phyloP scores from a whole-genome alignment of 116 monocot species.

The Phalaenopsis hybrid region DNA sequence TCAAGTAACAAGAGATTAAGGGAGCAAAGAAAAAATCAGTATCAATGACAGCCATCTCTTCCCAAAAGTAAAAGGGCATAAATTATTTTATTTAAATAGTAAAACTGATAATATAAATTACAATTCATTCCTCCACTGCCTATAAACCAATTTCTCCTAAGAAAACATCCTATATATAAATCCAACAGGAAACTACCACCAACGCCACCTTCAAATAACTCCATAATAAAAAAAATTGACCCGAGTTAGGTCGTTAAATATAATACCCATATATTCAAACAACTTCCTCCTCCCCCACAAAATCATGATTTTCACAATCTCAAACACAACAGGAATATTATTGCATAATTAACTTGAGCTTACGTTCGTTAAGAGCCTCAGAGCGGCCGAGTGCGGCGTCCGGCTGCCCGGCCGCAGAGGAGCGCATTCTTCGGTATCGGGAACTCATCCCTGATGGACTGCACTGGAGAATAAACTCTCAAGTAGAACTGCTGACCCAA shows the following conservation, averaged over 20 bases:
- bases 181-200: not conserved
- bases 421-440: slow-evolving; percentile 61
- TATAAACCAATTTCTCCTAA: not conserved
- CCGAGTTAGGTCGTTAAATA: slow-evolving; percentile 3
- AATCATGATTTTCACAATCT: not conserved
- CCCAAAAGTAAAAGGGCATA: not conserved
- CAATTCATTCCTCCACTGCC: not conserved
- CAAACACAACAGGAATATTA: not conserved
- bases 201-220: not conserved
- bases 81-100: not conserved
- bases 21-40: no score
- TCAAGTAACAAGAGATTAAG: no score
- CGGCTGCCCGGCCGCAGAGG: slow-evolving; percentile 61
- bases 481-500: slow-evolving; percentile 79
- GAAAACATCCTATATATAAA: not conserved
- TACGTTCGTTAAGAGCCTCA: not conserved
- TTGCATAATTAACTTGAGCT: no score
- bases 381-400: slow-evolving; percentile 23
- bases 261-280: not conserved
- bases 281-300: no score
- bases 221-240: not conserved
- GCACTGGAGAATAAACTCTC: slow-evolving; percentile 49
- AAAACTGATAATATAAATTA: not conserved
- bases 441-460: slow-evolving; percentile 55
- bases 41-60: not conserved